These are phyloP conservation scores for Alternaria ethzedia DNA, from an alignment of 2,329 filamentous ascomycete genomes.

Conservation along the genomic window DNA sequence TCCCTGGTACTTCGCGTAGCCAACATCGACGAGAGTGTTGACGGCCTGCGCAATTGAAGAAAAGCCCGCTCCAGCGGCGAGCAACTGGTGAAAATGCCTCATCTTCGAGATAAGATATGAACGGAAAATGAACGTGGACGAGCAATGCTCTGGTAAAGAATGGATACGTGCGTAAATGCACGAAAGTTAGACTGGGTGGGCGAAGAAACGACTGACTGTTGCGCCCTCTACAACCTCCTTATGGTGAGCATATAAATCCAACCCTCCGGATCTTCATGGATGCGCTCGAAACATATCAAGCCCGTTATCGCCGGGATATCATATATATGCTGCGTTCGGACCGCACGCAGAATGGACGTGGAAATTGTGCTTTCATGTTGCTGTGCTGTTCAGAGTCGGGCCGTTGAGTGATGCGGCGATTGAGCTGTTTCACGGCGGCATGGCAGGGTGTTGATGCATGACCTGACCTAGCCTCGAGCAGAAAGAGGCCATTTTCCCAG, in stretches of 20 bases:
- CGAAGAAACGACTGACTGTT: neutral
- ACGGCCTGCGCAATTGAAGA: slow-evolving; percentile 32
- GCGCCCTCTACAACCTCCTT: neutral
- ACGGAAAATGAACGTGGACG: neutral
- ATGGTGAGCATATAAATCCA: neutral
- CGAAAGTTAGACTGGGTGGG: neutral
- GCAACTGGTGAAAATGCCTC: neutral
- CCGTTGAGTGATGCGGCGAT: neutral
- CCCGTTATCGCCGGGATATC: neutral
- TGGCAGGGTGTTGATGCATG: neutral
- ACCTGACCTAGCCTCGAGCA: neutral
- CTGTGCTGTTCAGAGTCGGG: neutral
- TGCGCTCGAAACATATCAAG: neutral
- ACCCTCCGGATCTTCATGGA: neutral
- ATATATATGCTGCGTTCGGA: neutral
- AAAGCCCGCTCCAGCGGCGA: slow-evolving; percentile 2
- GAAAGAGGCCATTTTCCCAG: neutral
- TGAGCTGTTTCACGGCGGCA: neutral
- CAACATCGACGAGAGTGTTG: slow-evolving; percentile 61
- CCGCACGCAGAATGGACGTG: neutral
- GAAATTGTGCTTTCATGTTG: neutral
- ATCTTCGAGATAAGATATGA: neutral
- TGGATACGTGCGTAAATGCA: neutral
- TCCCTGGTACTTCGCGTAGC: slow-evolving; percentile 71
- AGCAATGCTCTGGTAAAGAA: neutral